Evolutionary conservation across 192 early-diverging fungal genomes (phyloP).

Genomic region (Podila epigama): DNA sequence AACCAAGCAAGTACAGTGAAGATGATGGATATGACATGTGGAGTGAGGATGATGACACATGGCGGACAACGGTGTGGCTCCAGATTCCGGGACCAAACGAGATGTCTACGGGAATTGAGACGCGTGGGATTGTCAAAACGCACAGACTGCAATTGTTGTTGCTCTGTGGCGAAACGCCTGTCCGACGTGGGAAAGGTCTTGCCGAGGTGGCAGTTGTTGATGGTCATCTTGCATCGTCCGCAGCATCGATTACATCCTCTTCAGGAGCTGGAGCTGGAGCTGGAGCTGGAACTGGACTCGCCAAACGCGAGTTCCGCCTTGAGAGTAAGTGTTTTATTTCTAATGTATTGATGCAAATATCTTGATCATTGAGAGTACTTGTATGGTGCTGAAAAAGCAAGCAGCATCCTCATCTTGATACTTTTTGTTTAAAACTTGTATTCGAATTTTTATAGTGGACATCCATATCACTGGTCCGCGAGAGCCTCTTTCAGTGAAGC

Average conservation of each 20-base stretch:
- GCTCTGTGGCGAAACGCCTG: conserved; percentile 15
- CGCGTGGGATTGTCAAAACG: conserved; percentile 27
- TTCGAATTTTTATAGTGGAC: conserved; percentile 16
- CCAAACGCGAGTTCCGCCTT: conserved; percentile 29
- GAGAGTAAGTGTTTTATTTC: conserved; percentile 39
- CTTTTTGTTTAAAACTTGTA: background rate
- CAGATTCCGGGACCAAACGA: conserved; percentile 28
- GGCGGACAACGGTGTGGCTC: conserved; percentile 26
- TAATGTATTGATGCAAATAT: background rate
- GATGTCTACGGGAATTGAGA: conserved; percentile 25
- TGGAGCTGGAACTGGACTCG: background rate
- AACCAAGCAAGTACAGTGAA: background rate
- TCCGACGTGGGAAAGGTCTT: background rate
- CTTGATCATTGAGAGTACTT: background rate
- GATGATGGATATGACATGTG: background rate
- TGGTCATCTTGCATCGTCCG: background rate
- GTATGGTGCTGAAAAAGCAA: background rate
- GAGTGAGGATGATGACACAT: conserved; percentile 3
- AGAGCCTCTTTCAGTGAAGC: too few species aligned
- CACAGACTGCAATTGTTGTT: conserved; percentile 33
- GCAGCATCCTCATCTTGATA: background rate
- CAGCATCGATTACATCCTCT: background rate
- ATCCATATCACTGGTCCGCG: conserved; percentile 40
- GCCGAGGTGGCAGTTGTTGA: background rate
- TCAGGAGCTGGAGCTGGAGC: background rate